Base-by-base conservation (phyloP, 225 moss, liverwort and hornwort genomes). In the Marchantia polymorpha region DNA sequence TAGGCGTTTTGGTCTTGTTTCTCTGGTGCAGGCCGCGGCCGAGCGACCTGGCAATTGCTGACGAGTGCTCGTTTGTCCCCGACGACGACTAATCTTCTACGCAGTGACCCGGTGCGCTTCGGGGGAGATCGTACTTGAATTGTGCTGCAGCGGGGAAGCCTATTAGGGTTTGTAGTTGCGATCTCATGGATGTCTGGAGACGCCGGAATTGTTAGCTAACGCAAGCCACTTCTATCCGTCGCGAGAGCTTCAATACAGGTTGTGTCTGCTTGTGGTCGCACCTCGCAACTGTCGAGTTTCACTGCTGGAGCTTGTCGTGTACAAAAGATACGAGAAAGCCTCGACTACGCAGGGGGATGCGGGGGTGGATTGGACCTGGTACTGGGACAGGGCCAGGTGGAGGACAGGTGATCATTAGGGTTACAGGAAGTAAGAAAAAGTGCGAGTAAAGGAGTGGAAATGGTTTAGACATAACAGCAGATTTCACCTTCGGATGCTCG, bases 371-470 rank as follows among this genome's bases (percentile, higher is more conserved):
- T 81, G 69, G 78, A 46, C 73, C 78, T 47, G 78, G 71, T 77
- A 80, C 80, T 76, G 77, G 78, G 75, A 75, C 77, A 55, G 83
- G 83, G 78, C 83, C 83, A 74, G 83, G 86, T 81, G 81, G 86
- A 53, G 67, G 80, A 70, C 75, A 61, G 64, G 64, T 78, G 81
- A 60, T 75, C 65, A 69, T 64, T 83, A 75, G 81, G 77, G 78
- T 75, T 56, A 73, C 25, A 80, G 80, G 77, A 22, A 66, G 77
- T 49, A 77, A 80, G 80, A 79, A 66, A 72, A 46, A 72, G 77
- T 51, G 25, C 71, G 31, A 60, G 25, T 68, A 67, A 59, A 64
- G 80, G 14, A 19, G 30, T 76, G 47, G 78, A 75, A 67, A 83
- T 78, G 72, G 23, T 76, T 52, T 53, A 75, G 60, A 65, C 49